Base-by-base conservation (phyloP, 2,329 filamentous ascomycete genomes). In the Penicillium occitanis region DNA sequence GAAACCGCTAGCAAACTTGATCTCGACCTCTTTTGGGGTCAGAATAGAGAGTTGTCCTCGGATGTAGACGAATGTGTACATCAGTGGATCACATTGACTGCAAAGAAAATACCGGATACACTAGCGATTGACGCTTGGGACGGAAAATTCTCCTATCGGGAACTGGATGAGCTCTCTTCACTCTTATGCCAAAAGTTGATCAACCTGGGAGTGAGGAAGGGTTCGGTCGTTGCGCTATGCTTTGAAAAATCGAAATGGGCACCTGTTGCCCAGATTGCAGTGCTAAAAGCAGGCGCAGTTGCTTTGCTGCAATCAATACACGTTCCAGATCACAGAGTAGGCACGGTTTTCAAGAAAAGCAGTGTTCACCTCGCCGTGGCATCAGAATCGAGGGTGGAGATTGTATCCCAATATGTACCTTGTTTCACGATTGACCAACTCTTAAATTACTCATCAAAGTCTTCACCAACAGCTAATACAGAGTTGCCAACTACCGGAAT, bases 301-400 rank as follows among this genome's bases (percentile, higher is more conserved):
- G 11, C 25, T 19, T 35, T 65, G 19, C 46, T 60, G 8, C 53
- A 40, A 40, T 35, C 53, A 48, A 25, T 51, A 5, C 17, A 48
- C 8, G 40, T 58, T 35, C 61, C 63, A 22, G 44, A 53, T 5
- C 53, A 57, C 62, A 64, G 59, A 22, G 78, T 79, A 0, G 82
- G 80, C 51, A 30, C 82, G 0, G 77, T 78, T 37, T 82, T 81
- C 67, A 83, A 62, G 17, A 59, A 61, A 61, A 25, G 13, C 40
- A 33, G 5, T 13, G 40, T 48, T 22, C 22, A 30, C 7, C 58
- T 61, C n/a, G 58, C 40, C 8, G 58, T 61, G 25, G 40, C 22
- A 33, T 61, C 58, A 2, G 22, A n/a, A 46, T 61, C 25, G 37
- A 25, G 19, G 4, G 40, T 33, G 6, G 8, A 30, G n/a, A 19